Percentiles rank a stretch among this genome's conserved stretches.
Evolutionary conservation across 169 alveolate genomes (phyloP).

Genomic region (Plasmodium knowlesi): DNA sequence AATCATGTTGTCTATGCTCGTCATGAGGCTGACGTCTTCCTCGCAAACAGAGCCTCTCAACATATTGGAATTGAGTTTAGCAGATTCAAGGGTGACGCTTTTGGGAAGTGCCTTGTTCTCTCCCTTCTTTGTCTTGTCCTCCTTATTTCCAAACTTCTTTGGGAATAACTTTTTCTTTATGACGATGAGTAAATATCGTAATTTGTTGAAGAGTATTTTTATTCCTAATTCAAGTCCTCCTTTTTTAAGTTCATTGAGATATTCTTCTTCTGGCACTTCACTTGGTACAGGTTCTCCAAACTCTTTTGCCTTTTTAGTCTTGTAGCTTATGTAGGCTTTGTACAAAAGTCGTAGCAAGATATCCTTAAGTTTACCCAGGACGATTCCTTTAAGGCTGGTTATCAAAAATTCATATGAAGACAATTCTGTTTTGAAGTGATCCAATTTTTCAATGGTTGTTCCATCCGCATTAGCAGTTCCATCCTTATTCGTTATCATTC

Average conservation of each 20-base stretch:
- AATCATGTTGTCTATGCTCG: slow-evolving; percentile 14
- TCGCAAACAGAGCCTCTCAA: slow-evolving; percentile 1
- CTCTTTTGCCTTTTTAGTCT: slow-evolving; percentile 26
- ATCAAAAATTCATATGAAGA: slow-evolving; percentile 21
- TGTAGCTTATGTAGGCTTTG: slow-evolving; percentile 22
- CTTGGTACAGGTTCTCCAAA: neutral
- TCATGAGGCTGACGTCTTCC: neutral
- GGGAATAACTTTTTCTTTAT: slow-evolving; percentile 18
- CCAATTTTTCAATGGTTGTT: neutral
- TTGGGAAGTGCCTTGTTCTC: neutral
- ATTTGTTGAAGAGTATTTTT: slow-evolving; percentile 16
- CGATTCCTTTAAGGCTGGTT: neutral
- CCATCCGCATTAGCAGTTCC: neutral
- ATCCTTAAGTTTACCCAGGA: slow-evolving; percentile 19
- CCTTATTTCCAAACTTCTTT: neutral
- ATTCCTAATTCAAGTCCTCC: slow-evolving; percentile 41
- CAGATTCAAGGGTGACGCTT: neutral
- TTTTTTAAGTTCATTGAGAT: slow-evolving; percentile 39
- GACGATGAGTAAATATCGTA: neutral
- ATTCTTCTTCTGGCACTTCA: neutral
- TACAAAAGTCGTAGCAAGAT: slow-evolving; percentile 13
- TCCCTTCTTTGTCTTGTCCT: neutral
- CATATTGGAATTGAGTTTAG: neutral
- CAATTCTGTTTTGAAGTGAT: slow-evolving; percentile 1
- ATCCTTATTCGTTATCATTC: neutral